Conservation (phyloP, 371 early-diverging fungal genomes). For the Choanephora cucurbitarum region DNA sequence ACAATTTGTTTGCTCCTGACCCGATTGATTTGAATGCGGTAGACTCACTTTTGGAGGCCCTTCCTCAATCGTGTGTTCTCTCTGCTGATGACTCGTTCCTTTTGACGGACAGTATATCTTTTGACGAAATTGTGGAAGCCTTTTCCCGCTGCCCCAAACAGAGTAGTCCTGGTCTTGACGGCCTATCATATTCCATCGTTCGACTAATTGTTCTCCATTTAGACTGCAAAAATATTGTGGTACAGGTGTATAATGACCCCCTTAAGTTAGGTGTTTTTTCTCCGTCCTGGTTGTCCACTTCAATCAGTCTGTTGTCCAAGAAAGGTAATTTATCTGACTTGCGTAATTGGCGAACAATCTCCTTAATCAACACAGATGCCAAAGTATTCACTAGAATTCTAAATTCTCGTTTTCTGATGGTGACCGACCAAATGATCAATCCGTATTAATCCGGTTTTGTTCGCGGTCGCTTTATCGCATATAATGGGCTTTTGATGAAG, state of each 20-base stretch:
- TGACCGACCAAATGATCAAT: background rate
- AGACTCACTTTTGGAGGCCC: background rate
- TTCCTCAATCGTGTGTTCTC: background rate
- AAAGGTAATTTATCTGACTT: conserved; percentile 19
- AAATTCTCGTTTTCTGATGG: conserved; percentile 1
- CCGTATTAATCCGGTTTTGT: conserved; percentile 14
- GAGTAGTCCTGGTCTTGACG: conserved; percentile 24
- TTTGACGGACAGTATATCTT: background rate
- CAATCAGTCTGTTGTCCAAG: conserved; percentile 27
- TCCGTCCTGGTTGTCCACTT: conserved; percentile 23
- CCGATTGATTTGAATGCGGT: background rate
- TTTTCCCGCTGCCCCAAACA: background rate
- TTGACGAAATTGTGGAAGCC: conserved; percentile 1
- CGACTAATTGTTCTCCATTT: background rate
- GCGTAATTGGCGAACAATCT: conserved; percentile 32
- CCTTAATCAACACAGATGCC: conserved; percentile 25
- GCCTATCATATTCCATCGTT: conserved; percentile 28
- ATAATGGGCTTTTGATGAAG: conserved; percentile 2
- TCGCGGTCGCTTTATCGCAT: conserved; percentile 4
- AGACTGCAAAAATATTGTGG: background rate
- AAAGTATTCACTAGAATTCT: conserved; percentile 28
- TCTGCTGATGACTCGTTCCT: background rate
- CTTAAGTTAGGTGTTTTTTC: conserved; percentile 16
- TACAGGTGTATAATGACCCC: conserved; percentile 22
- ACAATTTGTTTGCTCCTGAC: conserved; percentile 11